phyloP scores from a whole-genome alignment of 2,329 filamentous ascomycete genomes.

The Malbranchea zuffiana region DNA sequence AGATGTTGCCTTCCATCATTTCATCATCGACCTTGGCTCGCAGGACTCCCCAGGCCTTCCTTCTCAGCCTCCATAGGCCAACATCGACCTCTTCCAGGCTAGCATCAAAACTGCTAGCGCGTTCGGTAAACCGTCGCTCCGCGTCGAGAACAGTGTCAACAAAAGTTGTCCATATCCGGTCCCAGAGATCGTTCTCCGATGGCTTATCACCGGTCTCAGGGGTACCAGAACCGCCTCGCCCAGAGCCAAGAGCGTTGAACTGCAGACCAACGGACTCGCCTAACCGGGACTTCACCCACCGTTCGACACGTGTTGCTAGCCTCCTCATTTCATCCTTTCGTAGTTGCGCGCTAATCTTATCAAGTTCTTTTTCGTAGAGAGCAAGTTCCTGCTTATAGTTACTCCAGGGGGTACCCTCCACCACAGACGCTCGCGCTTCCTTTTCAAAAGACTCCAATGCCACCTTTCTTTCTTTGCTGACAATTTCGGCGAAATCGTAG shows the following conservation, averaged over 20 bases:
- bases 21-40: conserved; percentile 90
- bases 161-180: conserved; percentile 85
- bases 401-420: conserved; percentile 77
- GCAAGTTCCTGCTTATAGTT: conserved; percentile 70
- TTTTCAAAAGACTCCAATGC: conserved; percentile 64
- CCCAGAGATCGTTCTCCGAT: conserved; percentile 81
- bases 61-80: conserved; percentile 79
- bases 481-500: conserved; percentile 95
- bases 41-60: conserved; percentile 89
- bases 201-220: conserved; percentile 68
- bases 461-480: conserved; percentile 67
- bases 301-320: conserved; percentile 78
- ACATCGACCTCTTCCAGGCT: conserved; percentile 83
- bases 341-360: conserved; percentile 72
- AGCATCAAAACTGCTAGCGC: conserved; percentile 88
- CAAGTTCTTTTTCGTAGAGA: conserved; percentile 80
- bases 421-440: conserved; percentile 61
- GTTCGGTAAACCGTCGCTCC: conserved; percentile 71
- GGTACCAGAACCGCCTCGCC: conserved; percentile 68
- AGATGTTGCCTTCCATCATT: conserved; percentile 92
- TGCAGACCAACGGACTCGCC: conserved; percentile 81
- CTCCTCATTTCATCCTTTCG: conserved; percentile 94
- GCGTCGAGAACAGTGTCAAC: conserved; percentile 72
- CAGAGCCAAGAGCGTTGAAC: conserved; percentile 91
- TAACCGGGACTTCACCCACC: conserved; percentile 82